Evolutionary conservation across 768 basidiomycete species (phyloP).

Genomic region (Crepidotus variabilis): DNA sequence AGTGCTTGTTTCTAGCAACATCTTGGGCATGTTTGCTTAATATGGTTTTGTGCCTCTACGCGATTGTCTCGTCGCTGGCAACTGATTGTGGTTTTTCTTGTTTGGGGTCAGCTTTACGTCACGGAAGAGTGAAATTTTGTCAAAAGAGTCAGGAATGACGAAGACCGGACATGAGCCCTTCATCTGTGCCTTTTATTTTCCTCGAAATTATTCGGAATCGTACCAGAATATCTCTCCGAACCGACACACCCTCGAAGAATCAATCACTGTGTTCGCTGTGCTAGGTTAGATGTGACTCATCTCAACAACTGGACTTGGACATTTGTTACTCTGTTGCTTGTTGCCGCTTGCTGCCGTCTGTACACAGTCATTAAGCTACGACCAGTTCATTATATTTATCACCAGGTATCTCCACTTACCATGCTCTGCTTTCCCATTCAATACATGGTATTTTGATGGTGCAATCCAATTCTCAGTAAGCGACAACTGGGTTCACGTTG

Average conservation of each 20-base stretch:
- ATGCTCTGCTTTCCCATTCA: not conserved
- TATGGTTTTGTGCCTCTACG: not conserved
- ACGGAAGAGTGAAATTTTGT: not conserved
- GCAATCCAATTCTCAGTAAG: not conserved
- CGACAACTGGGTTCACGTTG: not conserved
- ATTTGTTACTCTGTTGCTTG: too few species aligned
- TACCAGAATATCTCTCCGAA: not conserved
- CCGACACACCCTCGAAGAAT: not conserved
- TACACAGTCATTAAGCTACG: too few species aligned
- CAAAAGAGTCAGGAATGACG: not conserved
- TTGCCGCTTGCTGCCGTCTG: too few species aligned
- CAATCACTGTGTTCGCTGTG: not conserved
- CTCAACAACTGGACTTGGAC: too few species aligned
- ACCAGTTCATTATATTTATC: too few species aligned
- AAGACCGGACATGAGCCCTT: not conserved
- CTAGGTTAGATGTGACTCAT: not conserved
- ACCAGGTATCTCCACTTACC: not conserved
- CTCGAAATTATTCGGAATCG: not conserved
- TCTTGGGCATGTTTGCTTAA: not conserved
- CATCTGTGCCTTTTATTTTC: not conserved
- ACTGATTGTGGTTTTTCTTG: not conserved
- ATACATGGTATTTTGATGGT: not conserved
- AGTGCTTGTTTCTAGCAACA: not conserved
- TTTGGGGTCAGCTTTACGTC: not conserved
- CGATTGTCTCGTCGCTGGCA: not conserved